Conservation (phyloP, 2,329 filamentous ascomycete species). For the Hymenoscyphus fraxineus region DNA sequence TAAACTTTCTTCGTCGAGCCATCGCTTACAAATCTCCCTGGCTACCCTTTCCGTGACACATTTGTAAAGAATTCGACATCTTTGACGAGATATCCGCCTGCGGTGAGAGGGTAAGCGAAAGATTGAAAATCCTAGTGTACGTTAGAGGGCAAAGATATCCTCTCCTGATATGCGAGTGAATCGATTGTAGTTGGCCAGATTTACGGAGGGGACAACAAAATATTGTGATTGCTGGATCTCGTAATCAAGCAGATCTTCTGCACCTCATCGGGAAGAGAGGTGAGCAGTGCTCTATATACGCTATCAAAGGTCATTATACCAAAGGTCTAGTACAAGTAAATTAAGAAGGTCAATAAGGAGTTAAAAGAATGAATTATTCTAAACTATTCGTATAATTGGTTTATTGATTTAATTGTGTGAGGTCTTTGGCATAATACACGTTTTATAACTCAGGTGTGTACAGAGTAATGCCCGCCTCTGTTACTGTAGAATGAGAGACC, state of each 20-base stretch:
- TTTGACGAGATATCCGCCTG: conserved; percentile 54
- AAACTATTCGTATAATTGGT: no score
- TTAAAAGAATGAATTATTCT: no score
- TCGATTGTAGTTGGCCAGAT: conserved; percentile 31
- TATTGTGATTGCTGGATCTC: conserved; percentile 27
- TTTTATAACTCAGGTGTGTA: no score
- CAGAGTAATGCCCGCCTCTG: no score
- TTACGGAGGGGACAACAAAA: conserved; percentile 34
- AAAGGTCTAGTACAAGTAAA: no score
- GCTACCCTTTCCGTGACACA: conserved; percentile 32
- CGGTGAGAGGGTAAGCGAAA: conserved; percentile 60
- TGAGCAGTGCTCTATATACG: no score
- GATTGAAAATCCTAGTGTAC: conserved; percentile 56
- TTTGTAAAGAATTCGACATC: conserved; percentile 18
- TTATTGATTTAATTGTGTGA: no score
- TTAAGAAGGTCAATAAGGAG: no score
- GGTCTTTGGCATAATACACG: no score
- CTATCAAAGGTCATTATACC: no score
- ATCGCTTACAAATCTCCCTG: conserved; percentile 24
- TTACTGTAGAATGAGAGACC: conserved; percentile 34
- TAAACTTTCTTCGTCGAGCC: not conserved
- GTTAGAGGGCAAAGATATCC: conserved; percentile 54
- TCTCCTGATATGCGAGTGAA: conserved; percentile 50
- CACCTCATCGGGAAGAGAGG: conserved; percentile 19
- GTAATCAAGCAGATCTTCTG: conserved; percentile 20